Conservation (phyloP, 2,329 filamentous ascomycete species). For the Ophiosphaerella korrae region DNA sequence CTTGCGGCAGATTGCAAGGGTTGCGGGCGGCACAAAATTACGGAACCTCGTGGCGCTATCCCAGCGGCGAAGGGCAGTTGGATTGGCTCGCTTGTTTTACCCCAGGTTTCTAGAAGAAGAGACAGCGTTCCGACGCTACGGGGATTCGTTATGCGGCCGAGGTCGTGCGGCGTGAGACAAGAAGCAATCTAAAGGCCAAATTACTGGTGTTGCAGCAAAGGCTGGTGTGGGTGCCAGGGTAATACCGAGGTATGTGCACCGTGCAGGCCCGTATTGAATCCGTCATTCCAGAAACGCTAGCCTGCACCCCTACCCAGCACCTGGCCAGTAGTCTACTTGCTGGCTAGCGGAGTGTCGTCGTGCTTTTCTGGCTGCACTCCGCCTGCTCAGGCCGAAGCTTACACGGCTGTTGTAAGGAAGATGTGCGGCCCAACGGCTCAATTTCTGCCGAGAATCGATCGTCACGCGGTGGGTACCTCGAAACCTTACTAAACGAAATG, state of each 20-base stretch:
- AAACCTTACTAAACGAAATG: conserved; percentile 11
- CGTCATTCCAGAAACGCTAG: no score
- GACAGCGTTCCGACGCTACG: conserved; percentile 28
- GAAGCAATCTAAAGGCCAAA: conserved; percentile 31
- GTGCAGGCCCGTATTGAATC: not conserved
- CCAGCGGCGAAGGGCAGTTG: conserved; percentile 1
- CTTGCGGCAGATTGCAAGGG: conserved; percentile 8
- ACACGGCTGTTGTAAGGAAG: not conserved
- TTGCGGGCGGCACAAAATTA: conserved; percentile 19
- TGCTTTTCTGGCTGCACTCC: no score
- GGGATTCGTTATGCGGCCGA: conserved; percentile 13
- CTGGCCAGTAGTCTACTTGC: no score
- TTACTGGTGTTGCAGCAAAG: conserved; percentile 8
- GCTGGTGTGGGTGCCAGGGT: not conserved
- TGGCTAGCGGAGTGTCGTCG: no score
- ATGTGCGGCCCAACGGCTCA: conserved; percentile 15
- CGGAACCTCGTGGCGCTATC: conserved; percentile 19
- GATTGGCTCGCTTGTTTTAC: conserved; percentile 38
- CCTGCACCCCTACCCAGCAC: no score
- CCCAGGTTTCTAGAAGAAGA: conserved; percentile 41
- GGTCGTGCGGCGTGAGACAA: conserved; percentile 22
- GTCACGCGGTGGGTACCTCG: conserved; percentile 29
- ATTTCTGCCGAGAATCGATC: conserved; percentile 4
- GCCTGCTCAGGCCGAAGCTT: no score
- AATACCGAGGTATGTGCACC: conserved; percentile 4